phyloP scores from a whole-genome alignment of 768 basidiomycete genomes.

The Termitomyces sp. region DNA sequence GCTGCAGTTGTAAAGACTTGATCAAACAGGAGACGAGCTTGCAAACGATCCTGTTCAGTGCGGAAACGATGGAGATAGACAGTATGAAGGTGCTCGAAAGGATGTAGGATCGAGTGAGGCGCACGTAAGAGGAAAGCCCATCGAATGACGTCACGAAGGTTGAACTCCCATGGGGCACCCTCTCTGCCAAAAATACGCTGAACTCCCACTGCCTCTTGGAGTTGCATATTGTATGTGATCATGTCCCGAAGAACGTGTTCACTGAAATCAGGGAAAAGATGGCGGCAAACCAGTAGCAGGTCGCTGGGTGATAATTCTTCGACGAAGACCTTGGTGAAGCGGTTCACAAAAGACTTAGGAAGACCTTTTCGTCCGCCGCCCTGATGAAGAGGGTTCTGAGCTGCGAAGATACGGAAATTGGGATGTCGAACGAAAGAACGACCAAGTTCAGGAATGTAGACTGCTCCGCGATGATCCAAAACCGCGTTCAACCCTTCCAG shows the following conservation, averaged over 20 bases:
- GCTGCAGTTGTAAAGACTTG: constrained; percentile 35
- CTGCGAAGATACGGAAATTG: constrained; percentile 94
- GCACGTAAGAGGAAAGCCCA: constrained; percentile 64
- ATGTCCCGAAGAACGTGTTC: constrained; percentile 55
- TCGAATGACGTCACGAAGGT: constrained; percentile 88
- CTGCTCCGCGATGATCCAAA: constrained; percentile 90
- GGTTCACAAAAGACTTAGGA: constrained; percentile 95
- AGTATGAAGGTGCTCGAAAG: constrained; percentile 58
- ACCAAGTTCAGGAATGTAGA: constrained; percentile 92
- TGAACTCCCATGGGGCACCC: constrained; percentile 97
- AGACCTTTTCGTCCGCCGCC: constrained; percentile 97
- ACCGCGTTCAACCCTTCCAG: constrained; percentile 96
- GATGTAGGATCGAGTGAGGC: constrained; percentile 32
- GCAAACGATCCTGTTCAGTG: constrained; percentile 54
- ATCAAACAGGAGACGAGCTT: constrained; percentile 50
- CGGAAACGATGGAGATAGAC: constrained; percentile 89
- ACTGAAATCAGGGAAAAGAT: constrained; percentile 62
- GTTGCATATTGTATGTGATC: constrained; percentile 74
- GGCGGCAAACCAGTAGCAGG: constrained; percentile 69
- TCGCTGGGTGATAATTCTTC: constrained; percentile 79
- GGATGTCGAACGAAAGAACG: constrained; percentile 86
- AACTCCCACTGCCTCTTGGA: constrained; percentile 63
- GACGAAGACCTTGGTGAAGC: constrained; percentile 96
- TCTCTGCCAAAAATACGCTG: constrained; percentile 66
- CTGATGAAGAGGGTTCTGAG: constrained; percentile 94